A percentile compares a stretch with the other conserved stretches of the same genome.
phyloP scores from a whole-genome alignment of 139 green algal species.

The Chlamydomonas sp. region DNA sequence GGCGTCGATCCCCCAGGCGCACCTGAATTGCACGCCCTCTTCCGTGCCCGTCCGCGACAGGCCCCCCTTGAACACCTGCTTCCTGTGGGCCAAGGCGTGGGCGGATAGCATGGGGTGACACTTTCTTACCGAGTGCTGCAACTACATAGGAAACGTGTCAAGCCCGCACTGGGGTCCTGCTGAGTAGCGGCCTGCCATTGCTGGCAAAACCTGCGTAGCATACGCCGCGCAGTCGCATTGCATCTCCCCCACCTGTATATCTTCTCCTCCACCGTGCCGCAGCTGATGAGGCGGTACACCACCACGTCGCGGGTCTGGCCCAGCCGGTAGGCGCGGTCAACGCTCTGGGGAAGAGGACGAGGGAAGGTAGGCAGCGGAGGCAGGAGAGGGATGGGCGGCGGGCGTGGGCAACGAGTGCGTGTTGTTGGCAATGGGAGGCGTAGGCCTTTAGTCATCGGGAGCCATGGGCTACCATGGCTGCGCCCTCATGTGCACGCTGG shows the following conservation, averaged over 20 bases:
- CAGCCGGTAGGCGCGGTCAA: conserved; percentile 91
- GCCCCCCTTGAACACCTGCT: conserved; percentile 83
- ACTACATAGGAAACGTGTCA: background rate
- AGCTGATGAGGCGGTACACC: conserved; percentile 90
- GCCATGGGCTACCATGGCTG: too few species aligned
- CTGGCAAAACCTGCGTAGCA: too few species aligned
- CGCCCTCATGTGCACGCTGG: too few species aligned
- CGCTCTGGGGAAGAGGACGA: conserved; percentile 73
- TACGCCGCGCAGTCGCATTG: too few species aligned
- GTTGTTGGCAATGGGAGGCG: background rate
- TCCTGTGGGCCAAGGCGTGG: too few species aligned
- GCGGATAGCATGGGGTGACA: background rate
- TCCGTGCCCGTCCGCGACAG: conserved; percentile 79
- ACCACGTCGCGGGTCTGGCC: conserved; percentile 78
- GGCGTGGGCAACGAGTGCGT: background rate
- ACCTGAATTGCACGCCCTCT: conserved; percentile 82
- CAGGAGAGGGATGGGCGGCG: background rate
- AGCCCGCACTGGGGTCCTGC: too few species aligned
- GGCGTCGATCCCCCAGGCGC: background rate
- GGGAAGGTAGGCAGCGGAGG: background rate
- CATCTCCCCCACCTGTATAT: conserved; percentile 80
- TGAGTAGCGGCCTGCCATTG: too few species aligned
- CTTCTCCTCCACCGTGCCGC: conserved; percentile 93
- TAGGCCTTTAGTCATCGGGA: too few species aligned
- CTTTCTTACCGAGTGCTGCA: background rate